These are phyloP conservation scores for Myxozyma monticola DNA, from an alignment of 805 yeast species.

Conservation along the genomic window DNA sequence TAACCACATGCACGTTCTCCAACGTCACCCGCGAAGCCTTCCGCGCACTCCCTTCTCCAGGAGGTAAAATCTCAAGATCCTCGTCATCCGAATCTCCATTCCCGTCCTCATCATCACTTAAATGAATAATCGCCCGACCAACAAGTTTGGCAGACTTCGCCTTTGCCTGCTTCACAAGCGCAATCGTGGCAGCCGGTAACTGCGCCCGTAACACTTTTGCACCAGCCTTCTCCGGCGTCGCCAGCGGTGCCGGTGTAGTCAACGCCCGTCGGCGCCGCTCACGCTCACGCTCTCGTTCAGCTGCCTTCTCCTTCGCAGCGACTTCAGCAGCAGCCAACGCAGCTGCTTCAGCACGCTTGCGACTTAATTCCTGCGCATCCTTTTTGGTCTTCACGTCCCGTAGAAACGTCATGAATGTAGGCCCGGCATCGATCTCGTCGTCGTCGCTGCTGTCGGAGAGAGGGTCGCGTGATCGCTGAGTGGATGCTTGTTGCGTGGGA, in stretches of 20 bases:
- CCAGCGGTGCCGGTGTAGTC: neutral
- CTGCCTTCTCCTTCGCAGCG: no score
- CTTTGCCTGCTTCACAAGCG: slow-evolving; percentile 5
- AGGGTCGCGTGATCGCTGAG: neutral
- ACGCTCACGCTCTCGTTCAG: no score
- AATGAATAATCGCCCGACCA: neutral
- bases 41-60: neutral
- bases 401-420: neutral
- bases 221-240: neutral
- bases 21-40: slow-evolving; percentile 1
- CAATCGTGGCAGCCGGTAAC: slow-evolving; percentile 7
- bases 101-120: slow-evolving; percentile 1
- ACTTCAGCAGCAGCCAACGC: neutral
- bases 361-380: neutral
- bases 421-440: neutral
- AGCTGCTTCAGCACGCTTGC: neutral
- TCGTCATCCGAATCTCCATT: neutral
- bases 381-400: neutral
- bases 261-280: neutral
- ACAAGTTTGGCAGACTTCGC: slow-evolving; percentile 5
- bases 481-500: no score
- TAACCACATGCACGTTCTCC: slow-evolving; percentile 5
- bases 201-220: slow-evolving; percentile 4
- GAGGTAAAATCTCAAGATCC: slow-evolving; percentile 17
- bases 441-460: neutral